Base-by-base conservation (phyloP, 2,329 filamentous ascomycete genomes). In the Cladobotryum protrusum region DNA sequence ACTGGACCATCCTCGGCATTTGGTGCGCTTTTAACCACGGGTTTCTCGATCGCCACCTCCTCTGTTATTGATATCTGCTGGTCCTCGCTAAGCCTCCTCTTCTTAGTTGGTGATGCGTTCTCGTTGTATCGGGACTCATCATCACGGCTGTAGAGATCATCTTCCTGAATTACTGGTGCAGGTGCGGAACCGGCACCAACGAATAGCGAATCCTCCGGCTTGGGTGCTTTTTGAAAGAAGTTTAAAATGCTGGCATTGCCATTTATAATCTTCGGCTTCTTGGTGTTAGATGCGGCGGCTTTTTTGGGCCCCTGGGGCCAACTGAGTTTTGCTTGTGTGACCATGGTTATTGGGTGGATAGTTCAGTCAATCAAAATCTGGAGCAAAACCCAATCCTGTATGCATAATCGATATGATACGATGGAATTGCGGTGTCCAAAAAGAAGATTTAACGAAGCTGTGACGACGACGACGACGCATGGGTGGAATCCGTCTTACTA, bases 161-260 rank as follows among this genome's bases (percentile, higher is more conserved):
- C 59, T 13, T 67, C 57, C 11, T 54, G 52, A 12, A 47, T 34
- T n/a, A 52, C 49, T 15, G 47, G 13, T 8, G 52, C 49, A 12
- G 49, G n/a, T 8, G 57, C 59, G 2, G 58, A 47, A 3, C 56
- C 40, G 14, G 61, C 55, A n/a, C 63, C 67, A 0, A 74, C 65
- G 56, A 87, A 86, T 9, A 86, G 74, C 17, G 74, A 72, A 49
- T 82, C 71, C 54, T 85, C 75, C 50, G 77, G 70, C 47, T 78
- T 77, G 36, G 81, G 77, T 0, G 79, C 74, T 61, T 88, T 89
- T 60, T 86, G 83, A 63, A 90, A 90, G 65, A 89, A 90, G 55
- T 69, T 88, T 13, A 89, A 68, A 32, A 89, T 89, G 55, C 83
- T 89, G 6, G 75, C 73, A 58, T 87, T 88, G 1, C 71, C 69